Evolutionary conservation across 805 yeast genomes (phyloP), one percentile per base, ranked within the genome.

Genomic region (Yarrowia sp.): DNA sequence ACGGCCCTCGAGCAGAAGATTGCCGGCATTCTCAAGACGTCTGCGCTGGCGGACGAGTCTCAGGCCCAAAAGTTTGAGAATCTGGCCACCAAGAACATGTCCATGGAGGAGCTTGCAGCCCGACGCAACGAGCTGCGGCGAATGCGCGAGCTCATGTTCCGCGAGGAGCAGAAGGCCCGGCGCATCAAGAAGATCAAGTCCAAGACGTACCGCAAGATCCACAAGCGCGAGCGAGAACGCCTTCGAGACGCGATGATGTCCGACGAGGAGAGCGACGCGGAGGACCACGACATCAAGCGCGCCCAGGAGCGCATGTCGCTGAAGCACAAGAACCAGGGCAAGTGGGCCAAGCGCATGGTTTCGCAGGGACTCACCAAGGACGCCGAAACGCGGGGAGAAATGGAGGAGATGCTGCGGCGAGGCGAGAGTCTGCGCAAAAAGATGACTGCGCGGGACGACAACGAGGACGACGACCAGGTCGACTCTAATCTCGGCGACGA

Each of bases 101-200:
- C 94, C 0, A 82, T 86, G 25, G 96, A 88, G 64, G 98, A 94
- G 56, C 75, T 93, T 76, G 76, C 78, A 62, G 84, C 85, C 71
- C 81, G 96, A 64, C 86, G 94, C 7, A 82, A 84, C 63, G 97
- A 93, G 74, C 79, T 93, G 67, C 82, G 98, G 67, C 75, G 88
- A 70, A 90, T 91, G 97, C 82, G 99, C 66, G 99, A 94, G 71
- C 81, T 93, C 65, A 90, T 93, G 97, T 94, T 91, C 77, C 81
- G 98, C 69, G 97, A 93, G 69, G 97, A 93, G 76, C 83, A 86
- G 70, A 86, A 89, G 70, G 92, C 98, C 9, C 91, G 84, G 74
- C 82, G 99, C 68, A 80, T 94, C 69, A 93, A 93, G 78, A 94
- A 93, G 77, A 94, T 94, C 74, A 94, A 94, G 74, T 90, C 97